Percentiles rank a stretch among this genome's conserved stretches.
Conservation (phyloP, 1,139 yeast genomes). For the Lodderomyces beijingensis region DNA sequence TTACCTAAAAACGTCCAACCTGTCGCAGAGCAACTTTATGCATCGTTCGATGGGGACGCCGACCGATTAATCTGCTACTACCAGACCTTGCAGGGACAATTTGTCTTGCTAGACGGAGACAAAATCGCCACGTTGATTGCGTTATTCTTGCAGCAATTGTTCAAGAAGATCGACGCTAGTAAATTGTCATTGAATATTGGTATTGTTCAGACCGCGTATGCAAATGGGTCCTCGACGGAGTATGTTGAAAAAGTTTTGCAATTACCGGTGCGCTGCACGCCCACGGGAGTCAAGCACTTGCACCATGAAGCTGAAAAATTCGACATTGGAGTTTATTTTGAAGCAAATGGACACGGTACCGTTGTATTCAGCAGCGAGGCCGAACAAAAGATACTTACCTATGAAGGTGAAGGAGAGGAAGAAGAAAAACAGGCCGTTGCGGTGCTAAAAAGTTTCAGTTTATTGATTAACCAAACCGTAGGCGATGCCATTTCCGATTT, state of each 20-base stretch:
- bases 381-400: slow-evolving; percentile 29
- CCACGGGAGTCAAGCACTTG: slow-evolving; percentile 94
- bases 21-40: slow-evolving; percentile 49
- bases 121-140: slow-evolving; percentile 86
- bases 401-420: slow-evolving; percentile 17
- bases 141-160: slow-evolving; percentile 52
- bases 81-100: slow-evolving; percentile 41
- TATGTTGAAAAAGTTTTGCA: slow-evolving; percentile 60
- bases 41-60: slow-evolving; percentile 97
- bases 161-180: slow-evolving; percentile 36
- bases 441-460: slow-evolving; percentile 53
- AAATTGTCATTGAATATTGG: slow-evolving; percentile 55
- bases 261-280: slow-evolving; percentile 82
- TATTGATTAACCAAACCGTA: slow-evolving; percentile 88
- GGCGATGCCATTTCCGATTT: slow-evolving; percentile 96
- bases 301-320: slow-evolving; percentile 83
- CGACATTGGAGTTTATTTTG: slow-evolving; percentile 92
- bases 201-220: slow-evolving; percentile 96
- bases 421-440: slow-evolving; percentile 40
- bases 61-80: slow-evolving; percentile 90
- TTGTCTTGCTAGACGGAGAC: slow-evolving; percentile 87
- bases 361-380: slow-evolving; percentile 71
- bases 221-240: slow-evolving; percentile 86
- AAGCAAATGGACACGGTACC: slow-evolving; percentile 99
- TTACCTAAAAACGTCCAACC: slow-evolving; percentile 61